Conservation (phyloP, 768 basidiomycete genomes). For the Lactarius psammicola region DNA sequence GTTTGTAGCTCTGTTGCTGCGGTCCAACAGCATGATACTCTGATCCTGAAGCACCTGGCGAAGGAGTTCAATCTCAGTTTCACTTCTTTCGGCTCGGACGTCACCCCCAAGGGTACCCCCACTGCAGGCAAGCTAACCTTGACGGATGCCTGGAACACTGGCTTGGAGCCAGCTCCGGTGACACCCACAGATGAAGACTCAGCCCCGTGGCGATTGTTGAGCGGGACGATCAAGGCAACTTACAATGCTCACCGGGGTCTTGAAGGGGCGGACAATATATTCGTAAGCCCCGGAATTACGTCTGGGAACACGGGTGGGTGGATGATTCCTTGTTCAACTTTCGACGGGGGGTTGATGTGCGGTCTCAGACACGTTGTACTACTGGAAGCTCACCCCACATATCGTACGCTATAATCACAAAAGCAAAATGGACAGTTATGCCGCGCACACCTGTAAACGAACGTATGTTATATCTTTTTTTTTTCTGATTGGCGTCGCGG, state of each 20-base stretch:
- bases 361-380: slow-evolving; percentile 24
- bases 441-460: slow-evolving; percentile 68
- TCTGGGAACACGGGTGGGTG: slow-evolving; percentile 39
- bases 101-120: slow-evolving; percentile 31
- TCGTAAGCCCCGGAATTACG: slow-evolving; percentile 44
- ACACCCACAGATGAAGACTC: slow-evolving; percentile 39
- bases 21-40: slow-evolving; percentile 35
- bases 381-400: slow-evolving; percentile 26
- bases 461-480: slow-evolving; percentile 42
- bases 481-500: not conserved
- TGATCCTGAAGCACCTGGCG: slow-evolving; percentile 34
- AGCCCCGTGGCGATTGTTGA: slow-evolving; percentile 41
- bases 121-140: slow-evolving; percentile 41
- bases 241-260: slow-evolving; percentile 36
- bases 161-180: slow-evolving; percentile 44
- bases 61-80: slow-evolving; percentile 42
- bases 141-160: slow-evolving; percentile 38
- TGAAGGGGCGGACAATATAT: slow-evolving; percentile 31
- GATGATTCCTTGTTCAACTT: not conserved
- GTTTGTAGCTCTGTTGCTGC: slow-evolving; percentile 35
- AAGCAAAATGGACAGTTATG: slow-evolving; percentile 38
- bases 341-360: not conserved
- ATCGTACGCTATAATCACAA: slow-evolving; percentile 30
- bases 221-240: slow-evolving; percentile 45
- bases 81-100: slow-evolving; percentile 41